phyloP scores from a whole-genome alignment of 176 grass and related monocot species.

The Elymus sibiricus region DNA sequence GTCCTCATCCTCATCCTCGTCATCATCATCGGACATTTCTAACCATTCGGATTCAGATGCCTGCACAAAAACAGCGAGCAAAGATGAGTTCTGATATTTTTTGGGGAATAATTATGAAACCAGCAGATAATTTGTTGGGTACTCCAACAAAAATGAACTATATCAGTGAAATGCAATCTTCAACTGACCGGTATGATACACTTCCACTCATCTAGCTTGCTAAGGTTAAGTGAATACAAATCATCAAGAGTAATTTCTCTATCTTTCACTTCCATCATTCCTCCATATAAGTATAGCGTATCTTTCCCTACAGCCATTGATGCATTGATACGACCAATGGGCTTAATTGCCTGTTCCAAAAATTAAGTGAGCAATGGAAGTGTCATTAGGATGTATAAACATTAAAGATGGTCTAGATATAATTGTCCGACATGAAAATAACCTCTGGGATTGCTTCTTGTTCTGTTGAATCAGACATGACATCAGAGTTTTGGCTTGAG shows the following conservation, averaged over 20 bases:
- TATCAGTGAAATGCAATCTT: slow-evolving; percentile 3
- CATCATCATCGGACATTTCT: slow-evolving; percentile 81
- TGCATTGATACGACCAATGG: slow-evolving; percentile 91
- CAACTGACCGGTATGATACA: slow-evolving; percentile 78
- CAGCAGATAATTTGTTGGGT: not conserved
- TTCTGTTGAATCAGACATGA: slow-evolving; percentile 41
- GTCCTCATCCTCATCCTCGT: slow-evolving; percentile 54
- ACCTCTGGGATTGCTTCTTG: slow-evolving; percentile 62
- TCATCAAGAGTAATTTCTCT: slow-evolving; percentile 97
- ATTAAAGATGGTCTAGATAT: not conserved
- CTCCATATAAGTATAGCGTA: slow-evolving; percentile 87
- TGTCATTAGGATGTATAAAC: slow-evolving; percentile 18
- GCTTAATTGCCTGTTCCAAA: slow-evolving; percentile 64
- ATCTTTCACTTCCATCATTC: slow-evolving; percentile 98
- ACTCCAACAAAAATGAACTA: not conserved
- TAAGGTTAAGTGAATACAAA: slow-evolving; percentile 94
- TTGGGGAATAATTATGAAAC: not conserved
- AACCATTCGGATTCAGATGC: slow-evolving; percentile 97
- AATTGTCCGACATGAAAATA: not conserved
- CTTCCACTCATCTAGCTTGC: slow-evolving; percentile 98
- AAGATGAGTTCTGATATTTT: not conserved
- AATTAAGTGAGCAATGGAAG: slow-evolving; percentile 19
- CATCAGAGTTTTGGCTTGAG: slow-evolving; percentile 52
- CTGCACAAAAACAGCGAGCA: slow-evolving; percentile 31
- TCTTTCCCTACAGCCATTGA: slow-evolving; percentile 91